Evolutionary conservation across 441 rosid species (phyloP).

Genomic region (Jatropha podagrica): DNA sequence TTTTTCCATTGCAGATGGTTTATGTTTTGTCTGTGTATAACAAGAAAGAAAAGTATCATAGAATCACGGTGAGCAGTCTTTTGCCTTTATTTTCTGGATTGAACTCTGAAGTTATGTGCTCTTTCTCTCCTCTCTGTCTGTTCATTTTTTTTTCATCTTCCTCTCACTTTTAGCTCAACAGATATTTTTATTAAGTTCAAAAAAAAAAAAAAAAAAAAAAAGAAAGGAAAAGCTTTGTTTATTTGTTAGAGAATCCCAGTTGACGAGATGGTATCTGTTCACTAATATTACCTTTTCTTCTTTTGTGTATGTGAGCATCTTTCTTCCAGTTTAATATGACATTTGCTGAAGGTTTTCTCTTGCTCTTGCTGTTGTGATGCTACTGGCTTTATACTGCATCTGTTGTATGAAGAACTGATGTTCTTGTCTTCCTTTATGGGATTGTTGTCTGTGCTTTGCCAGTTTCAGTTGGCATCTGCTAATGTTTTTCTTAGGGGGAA

Average conservation of each 20-base stretch:
- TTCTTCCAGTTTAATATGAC: not conserved
- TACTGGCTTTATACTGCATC: not conserved
- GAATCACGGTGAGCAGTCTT: conserved; percentile 66
- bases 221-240: not conserved
- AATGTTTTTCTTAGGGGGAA: conserved; percentile 11
- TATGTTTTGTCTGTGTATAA: conserved; percentile 88
- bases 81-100: conserved; percentile 25
- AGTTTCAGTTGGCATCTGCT: not conserved
- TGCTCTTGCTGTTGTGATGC: not conserved
- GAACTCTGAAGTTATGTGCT: conserved; percentile 6
- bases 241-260: conserved; percentile 6
- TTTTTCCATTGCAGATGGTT: conserved; percentile 72
- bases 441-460: conserved; percentile 1
- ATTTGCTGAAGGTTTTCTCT: not conserved
- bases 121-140: not conserved
- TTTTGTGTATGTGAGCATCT: not conserved
- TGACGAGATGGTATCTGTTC: not conserved
- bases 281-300: not conserved
- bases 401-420: not conserved
- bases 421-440: not conserved
- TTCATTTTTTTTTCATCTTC: not conserved
- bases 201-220: too few species aligned
- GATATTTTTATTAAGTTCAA: too few species aligned
- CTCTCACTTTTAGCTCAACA: not conserved
- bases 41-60: conserved; percentile 91